Percentiles rank a stretch among this genome's conserved stretches.
phyloP scores from a whole-genome alignment of 2,329 filamentous ascomycete genomes.

The Arthrocladium fulminans region DNA sequence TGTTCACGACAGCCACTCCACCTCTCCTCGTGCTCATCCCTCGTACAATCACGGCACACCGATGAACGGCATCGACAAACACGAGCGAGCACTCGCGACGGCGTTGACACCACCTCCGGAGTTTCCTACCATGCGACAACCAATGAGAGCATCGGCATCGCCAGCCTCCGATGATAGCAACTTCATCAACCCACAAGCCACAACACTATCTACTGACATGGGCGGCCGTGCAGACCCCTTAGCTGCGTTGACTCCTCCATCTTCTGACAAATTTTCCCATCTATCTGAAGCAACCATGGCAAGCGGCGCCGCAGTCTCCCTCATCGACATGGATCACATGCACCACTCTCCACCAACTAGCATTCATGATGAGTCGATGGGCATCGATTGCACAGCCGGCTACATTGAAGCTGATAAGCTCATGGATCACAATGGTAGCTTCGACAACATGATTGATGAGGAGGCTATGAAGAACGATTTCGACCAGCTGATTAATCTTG shows the following conservation, averaged over 20 bases:
- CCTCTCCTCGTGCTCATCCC: neutral
- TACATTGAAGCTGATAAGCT: constrained; percentile 7
- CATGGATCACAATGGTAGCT: constrained; percentile 4
- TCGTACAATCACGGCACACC: neutral
- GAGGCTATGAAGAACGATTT: constrained; percentile 35
- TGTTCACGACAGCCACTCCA: constrained; percentile 24
- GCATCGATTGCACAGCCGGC: neutral
- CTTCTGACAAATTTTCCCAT: constrained; percentile 9
- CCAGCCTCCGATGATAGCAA: constrained; percentile 4
- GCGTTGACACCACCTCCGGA: constrained; percentile 22
- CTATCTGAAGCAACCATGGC: constrained; percentile 7
- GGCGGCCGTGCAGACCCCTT: constrained; percentile 16
- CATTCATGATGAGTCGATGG: constrained; percentile 5
- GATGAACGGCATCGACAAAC: constrained; percentile 7
- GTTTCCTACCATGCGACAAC: neutral
- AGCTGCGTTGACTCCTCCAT: constrained; percentile 17
- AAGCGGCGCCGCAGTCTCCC: constrained; percentile 12
- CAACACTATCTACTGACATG: constrained; percentile 16
- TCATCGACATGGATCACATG: constrained; percentile 11
- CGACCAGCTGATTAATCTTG: constrained; percentile 39
- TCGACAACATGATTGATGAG: constrained; percentile 3
- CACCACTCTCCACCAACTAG: constrained; percentile 4
- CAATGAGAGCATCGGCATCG: neutral
- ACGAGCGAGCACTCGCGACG: constrained; percentile 3
- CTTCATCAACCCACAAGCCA: constrained; percentile 15